Evolutionary conservation across 495 filamentous ascomycete species (phyloP).

Genomic region (Tuber calosporum): DNA sequence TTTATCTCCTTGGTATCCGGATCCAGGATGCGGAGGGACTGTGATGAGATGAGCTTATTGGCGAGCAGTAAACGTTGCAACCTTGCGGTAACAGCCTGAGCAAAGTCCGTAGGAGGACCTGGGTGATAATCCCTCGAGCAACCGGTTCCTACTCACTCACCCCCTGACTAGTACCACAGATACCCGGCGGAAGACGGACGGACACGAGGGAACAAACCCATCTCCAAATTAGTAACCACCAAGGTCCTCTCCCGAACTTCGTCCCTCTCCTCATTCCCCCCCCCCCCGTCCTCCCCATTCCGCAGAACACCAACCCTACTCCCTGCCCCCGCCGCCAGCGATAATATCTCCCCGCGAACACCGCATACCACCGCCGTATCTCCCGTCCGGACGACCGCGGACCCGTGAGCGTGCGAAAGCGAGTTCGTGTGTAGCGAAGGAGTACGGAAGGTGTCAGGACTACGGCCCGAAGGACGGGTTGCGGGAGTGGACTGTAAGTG

Average conservation of each 20-base stretch:
- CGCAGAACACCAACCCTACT: constrained; percentile 41
- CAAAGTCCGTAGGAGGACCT: constrained; percentile 69
- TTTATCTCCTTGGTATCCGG: constrained; percentile 49
- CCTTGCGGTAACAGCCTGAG: constrained; percentile 74
- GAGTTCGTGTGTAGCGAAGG: constrained; percentile 68
- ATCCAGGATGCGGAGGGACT: constrained; percentile 44
- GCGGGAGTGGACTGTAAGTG: constrained; percentile 59
- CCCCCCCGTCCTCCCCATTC: constrained; percentile 27
- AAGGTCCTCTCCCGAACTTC: constrained; percentile 53
- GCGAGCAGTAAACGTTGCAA: constrained; percentile 64
- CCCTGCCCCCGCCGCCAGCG: constrained; percentile 37
- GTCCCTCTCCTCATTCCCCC: constrained; percentile 18
- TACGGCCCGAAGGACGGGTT: constrained; percentile 70
- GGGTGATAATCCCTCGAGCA: constrained; percentile 79
- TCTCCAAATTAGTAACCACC: constrained; percentile 85
- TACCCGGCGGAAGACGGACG: neutral
- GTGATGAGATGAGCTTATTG: constrained; percentile 52
- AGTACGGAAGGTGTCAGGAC: constrained; percentile 59
- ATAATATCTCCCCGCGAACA: constrained; percentile 76
- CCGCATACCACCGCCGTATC: constrained; percentile 91
- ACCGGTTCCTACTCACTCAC: constrained; percentile 52
- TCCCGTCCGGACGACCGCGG: constrained; percentile 75
- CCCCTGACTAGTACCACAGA: neutral
- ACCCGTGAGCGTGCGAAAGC: constrained; percentile 79
- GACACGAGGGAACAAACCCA: constrained; percentile 45